A percentile compares a stretch with the other conserved stretches of the same genome.
These are phyloP conservation scores for Scleroderma citrinum DNA, from an alignment of 768 basidiomycete species.

Conservation along the genomic window DNA sequence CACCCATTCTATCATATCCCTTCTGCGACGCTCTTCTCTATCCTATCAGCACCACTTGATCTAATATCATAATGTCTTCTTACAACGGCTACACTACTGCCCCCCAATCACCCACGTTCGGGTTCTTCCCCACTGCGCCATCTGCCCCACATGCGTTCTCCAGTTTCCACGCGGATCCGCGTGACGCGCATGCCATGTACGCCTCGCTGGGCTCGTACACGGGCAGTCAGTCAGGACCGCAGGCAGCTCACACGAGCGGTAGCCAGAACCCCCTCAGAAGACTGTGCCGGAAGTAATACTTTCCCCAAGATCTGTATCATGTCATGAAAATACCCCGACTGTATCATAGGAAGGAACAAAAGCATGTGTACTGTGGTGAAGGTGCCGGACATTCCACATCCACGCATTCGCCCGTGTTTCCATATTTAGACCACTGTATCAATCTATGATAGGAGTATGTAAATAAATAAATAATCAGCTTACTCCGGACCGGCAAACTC, in stretches of 20 bases:
- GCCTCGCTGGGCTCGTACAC: constrained; percentile 37
- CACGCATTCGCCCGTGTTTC: constrained; percentile 16
- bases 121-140: constrained; percentile 52
- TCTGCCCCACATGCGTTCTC: constrained; percentile 55
- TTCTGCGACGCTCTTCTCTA: background rate
- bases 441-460: background rate
- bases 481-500: constrained; percentile 27
- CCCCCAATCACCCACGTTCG: constrained; percentile 51
- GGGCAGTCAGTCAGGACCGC: constrained; percentile 14
- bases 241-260: constrained; percentile 15
- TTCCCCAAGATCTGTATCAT: constrained; percentile 3
- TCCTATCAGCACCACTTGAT: constrained; percentile 3
- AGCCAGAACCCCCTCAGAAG: constrained; percentile 30
- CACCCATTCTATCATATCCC: constrained; percentile 2
- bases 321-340: constrained; percentile 6
- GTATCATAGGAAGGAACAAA: constrained; percentile 21
- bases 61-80: constrained; percentile 38
- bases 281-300: constrained; percentile 28
- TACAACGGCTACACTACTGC: constrained; percentile 32
- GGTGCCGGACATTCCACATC: constrained; percentile 8
- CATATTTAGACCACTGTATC: constrained; percentile 21
- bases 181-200: constrained; percentile 55
- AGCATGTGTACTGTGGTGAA: constrained; percentile 1
- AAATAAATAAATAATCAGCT: background rate
- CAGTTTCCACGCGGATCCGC: constrained; percentile 53